Evolutionary conservation across 352 stramenopile species (phyloP).

Genomic region (Saprolegnia parasitica): DNA sequence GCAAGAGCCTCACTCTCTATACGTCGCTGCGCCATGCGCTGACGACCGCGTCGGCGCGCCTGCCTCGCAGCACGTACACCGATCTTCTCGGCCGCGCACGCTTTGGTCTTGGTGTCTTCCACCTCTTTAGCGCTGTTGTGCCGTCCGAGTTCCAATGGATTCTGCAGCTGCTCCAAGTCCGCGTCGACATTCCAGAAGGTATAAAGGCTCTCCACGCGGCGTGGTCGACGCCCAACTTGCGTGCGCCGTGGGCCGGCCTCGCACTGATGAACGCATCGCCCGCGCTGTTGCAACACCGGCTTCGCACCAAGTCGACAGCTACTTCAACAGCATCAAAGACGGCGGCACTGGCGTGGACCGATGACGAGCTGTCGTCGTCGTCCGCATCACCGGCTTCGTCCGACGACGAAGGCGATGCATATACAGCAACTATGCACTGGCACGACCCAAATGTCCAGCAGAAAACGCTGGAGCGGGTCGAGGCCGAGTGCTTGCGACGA

Average conservation of each 20-base stretch:
- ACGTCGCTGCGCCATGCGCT: not conserved
- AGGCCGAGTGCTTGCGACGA: not conserved
- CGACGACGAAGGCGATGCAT: not conserved
- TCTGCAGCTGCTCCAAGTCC: not conserved
- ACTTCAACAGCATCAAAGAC: not conserved
- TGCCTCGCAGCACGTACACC: not conserved
- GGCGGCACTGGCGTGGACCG: too few relatives aligned
- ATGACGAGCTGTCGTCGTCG: not conserved
- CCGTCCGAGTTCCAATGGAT: slow-evolving; percentile 16
- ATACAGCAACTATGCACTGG: not conserved
- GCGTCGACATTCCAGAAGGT: not conserved
- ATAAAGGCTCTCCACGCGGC: not conserved
- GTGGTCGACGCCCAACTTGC: not conserved
- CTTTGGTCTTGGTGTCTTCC: slow-evolving; percentile 7
- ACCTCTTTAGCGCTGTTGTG: not conserved
- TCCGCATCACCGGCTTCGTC: not conserved
- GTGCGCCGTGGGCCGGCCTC: slow-evolving; percentile 10
- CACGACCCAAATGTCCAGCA: not conserved
- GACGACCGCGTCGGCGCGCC: not conserved
- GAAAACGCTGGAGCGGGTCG: not conserved
- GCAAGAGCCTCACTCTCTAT: slow-evolving; percentile 6
- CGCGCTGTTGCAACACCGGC: slow-evolving; percentile 18
- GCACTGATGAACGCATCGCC: slow-evolving; percentile 19
- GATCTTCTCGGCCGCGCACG: slow-evolving; percentile 6
- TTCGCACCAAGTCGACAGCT: not conserved